Base-by-base conservation (phyloP, 768 basidiomycete genomes). In the Scleroderma citrinum region DNA sequence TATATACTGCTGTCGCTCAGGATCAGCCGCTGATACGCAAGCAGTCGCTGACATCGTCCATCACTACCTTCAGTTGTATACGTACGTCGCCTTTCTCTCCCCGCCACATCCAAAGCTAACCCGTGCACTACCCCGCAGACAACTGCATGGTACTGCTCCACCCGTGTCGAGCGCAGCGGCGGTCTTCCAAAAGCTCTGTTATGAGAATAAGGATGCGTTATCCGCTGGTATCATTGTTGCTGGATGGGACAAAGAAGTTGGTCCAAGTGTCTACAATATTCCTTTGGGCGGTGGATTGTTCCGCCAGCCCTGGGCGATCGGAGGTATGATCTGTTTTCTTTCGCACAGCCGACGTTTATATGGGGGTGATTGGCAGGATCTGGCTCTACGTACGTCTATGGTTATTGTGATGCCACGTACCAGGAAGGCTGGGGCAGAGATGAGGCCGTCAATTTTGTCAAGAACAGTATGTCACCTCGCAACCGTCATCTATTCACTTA, bases 361-460 rank as follows among this genome's bases (percentile, higher is more conserved):
- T 10, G 30, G 8, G 31, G 39, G 24, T 46, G 19, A 21, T 37
- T 17, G 37, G 24, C 56, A 92, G 88, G 92, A 21, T 95, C 92
- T 44, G 96, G 96, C 7, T 96, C 93, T 32, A 92, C 93, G 7
- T 99, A 98, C 64, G 92, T 98, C 11, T 99, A 98, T 63, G 96
- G 95, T 46, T 98, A 97, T 71, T 98, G 96, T 59, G 96, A 99
- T 66, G 92, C 96, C n/a, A 97, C 93, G 23, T 99, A 87, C 65
- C 71, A 83, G 68, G 94, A 97, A 24, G 91, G 88, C 14, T 95
- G 91, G 93, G 82, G 80, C 7, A 78, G 78, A 57, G 90, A 92
- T 34, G 82, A 97, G 70, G 96, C 93, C 0, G 71, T 99, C 48
- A 76, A 94, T 32, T 98, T 99, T 62, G 95, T 98, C 51, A 88